Conservation (phyloP, 768 basidiomycete species). For the Tulasnella sp. region DNA sequence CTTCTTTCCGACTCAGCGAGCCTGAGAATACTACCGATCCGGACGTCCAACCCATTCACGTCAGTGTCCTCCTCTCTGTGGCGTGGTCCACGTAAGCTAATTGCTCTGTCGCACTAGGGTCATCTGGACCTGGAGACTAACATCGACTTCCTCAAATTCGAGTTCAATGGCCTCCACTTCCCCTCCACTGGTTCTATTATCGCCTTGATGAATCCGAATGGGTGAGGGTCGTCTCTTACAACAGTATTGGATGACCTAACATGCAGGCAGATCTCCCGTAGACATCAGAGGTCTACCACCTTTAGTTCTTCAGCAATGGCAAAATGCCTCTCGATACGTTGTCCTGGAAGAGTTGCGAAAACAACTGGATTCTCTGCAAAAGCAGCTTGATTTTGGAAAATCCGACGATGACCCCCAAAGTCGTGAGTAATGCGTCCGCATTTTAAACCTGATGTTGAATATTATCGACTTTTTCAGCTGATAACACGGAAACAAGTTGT, state of each 20-base stretch:
- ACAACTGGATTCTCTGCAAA: constrained; percentile 51
- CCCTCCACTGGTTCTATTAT: constrained; percentile 66
- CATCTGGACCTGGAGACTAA: constrained; percentile 27
- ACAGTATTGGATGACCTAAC: background rate
- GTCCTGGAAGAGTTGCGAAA: constrained; percentile 53
- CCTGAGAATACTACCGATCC: constrained; percentile 30
- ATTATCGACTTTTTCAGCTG: constrained; percentile 34
- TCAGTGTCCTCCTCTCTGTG: background rate
- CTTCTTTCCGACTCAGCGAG: constrained; percentile 61
- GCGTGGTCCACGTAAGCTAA: constrained; percentile 66
- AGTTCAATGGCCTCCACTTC: constrained; percentile 74
- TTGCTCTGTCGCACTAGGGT: constrained; percentile 32
- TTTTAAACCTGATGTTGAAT: background rate
- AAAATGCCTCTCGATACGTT: constrained; percentile 52
- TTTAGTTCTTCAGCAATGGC: constrained; percentile 48
- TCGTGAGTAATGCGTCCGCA: background rate
- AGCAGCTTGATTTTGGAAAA: constrained; percentile 54
- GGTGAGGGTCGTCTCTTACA: constrained; percentile 37
- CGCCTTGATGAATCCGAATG: constrained; percentile 56
- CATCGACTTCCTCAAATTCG: constrained; percentile 49
- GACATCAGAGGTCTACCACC: constrained; percentile 54
- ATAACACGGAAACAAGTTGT: constrained; percentile 46
- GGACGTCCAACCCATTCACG: background rate
- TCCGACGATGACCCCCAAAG: background rate
- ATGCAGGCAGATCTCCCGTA: constrained; percentile 27